These are phyloP conservation scores for Zygnema circumcarinatum DNA, from an alignment of 139 green algal species.

Conservation along the genomic window DNA sequence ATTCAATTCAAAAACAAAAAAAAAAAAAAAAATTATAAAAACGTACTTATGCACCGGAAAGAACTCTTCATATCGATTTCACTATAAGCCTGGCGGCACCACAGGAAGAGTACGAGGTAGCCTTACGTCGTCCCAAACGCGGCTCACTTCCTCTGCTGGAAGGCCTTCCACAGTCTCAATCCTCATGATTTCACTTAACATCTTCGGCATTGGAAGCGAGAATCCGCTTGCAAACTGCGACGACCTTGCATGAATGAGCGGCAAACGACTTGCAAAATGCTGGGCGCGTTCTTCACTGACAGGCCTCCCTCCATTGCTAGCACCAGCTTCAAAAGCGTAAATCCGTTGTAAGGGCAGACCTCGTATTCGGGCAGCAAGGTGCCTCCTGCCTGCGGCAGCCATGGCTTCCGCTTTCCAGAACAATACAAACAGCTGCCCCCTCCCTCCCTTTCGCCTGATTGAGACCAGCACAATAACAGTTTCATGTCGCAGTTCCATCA, in stretches of 20 bases:
- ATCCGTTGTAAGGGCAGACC: neutral
- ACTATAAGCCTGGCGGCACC: too few species aligned
- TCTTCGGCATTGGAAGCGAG: slow-evolving; percentile 44
- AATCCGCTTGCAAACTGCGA: slow-evolving; percentile 53
- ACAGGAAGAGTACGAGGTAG: too few species aligned
- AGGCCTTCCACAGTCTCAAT: slow-evolving; percentile 33
- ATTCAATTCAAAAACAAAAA: neutral
- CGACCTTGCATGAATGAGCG: neutral
- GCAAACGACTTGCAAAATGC: neutral
- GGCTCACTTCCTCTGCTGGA: slow-evolving; percentile 23
- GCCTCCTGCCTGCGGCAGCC: too few species aligned
- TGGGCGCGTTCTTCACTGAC: too few species aligned
- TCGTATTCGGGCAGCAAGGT: neutral
- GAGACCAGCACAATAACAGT: too few species aligned
- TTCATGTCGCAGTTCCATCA: too few species aligned
- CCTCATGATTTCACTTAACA: slow-evolving; percentile 41
- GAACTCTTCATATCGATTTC: too few species aligned
- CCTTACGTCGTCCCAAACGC: slow-evolving; percentile 40
- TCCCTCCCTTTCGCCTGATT: too few species aligned
- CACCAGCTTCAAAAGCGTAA: neutral
- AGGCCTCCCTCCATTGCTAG: neutral
- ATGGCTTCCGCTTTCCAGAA: too few species aligned
- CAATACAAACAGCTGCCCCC: too few species aligned
- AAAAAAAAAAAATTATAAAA: slow-evolving; percentile 8
- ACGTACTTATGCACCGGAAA: too few species aligned